Evolutionary conservation across 2,329 filamentous ascomycete species (phyloP).

Genomic region (Alternaria ethzedia): DNA sequence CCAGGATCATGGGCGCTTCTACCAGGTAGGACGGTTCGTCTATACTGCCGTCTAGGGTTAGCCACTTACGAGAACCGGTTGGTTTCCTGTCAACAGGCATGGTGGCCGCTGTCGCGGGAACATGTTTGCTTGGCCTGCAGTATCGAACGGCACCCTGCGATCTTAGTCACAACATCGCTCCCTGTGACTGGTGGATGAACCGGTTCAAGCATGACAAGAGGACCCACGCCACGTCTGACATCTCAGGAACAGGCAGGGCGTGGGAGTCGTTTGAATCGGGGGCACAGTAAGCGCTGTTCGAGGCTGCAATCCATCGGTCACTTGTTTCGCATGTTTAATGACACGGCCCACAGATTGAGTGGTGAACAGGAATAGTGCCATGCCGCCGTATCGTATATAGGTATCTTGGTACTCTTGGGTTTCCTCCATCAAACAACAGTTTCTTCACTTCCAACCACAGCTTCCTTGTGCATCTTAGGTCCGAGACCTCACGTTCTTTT

Average conservation of each 20-base stretch:
- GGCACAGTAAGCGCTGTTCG: conserved; percentile 26
- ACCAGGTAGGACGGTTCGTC: conserved; percentile 28
- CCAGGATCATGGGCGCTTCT: conserved; percentile 40
- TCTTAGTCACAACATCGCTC: conserved; percentile 12
- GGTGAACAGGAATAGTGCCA: conserved; percentile 17
- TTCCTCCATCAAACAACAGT: conserved; percentile 24
- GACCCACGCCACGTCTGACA: conserved; percentile 24
- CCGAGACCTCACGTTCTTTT: conserved; percentile 49
- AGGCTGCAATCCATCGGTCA: conserved; percentile 22
- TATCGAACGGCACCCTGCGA: conserved; percentile 25
- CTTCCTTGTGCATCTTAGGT: conserved; percentile 39
- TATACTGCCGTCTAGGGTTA: conserved; percentile 24
- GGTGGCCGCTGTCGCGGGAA: conserved; percentile 33
- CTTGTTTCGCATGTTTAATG: conserved; percentile 48
- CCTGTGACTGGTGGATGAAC: conserved; percentile 38
- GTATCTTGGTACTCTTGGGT: neutral
- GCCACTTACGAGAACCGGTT: conserved; percentile 14
- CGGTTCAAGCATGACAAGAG: conserved; percentile 25
- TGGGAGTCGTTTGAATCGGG: conserved; percentile 22
- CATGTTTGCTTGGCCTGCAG: conserved; percentile 18
- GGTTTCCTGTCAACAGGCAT: conserved; percentile 20
- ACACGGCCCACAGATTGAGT: conserved; percentile 37
- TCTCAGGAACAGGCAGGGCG: conserved; percentile 19
- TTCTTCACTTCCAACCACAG: conserved; percentile 30
- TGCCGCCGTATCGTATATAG: conserved; percentile 29